Evolutionary conservation across 345 rosid species (phyloP), one percentile per base, ranked within the genome.

Genomic region (Raphanus sativus): DNA sequence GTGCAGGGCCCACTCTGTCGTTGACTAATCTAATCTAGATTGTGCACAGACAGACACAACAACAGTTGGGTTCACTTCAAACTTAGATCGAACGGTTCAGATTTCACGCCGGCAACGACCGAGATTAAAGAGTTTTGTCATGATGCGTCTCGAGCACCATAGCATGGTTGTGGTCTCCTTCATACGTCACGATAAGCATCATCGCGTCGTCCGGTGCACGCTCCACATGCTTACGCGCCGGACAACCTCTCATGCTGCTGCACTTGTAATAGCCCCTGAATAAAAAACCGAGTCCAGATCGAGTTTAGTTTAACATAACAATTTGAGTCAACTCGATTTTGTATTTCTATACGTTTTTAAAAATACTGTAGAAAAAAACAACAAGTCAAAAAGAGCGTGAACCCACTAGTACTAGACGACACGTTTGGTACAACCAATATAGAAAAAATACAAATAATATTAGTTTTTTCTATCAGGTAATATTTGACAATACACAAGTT

Each of bases 201-300:
- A 81, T 86, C 15, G 94, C 77, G 61, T 94, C 93, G 75, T 91
- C 97, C 0, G 75, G 70, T 8, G 92, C 96, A 59, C 98, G 84
- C 83, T 94, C 98, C 76, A 94, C 97, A 67, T 91, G 98, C 81
- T 94, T 94, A 59, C 97, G 86, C 42, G 98, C 98, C 25, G 98
- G 96, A 29, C 98, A 94, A 1, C 93, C 96, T 75, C 93, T 84
- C 15, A 91, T 79, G 79, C 94, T 90, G 75, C 98, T 94, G 77
- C 98, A 94, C 69, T 88, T 94, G 87, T 94, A 94, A 82, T 94
- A 94, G 3, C 97, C 98, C 83, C 98, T 94, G 83, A 26, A 52
- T 15, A 52, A 24, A n/a, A n/a, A 11, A 62, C 68, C 75, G 72
- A 66, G 69, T 55, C 48, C 55, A 70, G 9, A 2, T 42, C 8